phyloP scores from a whole-genome alignment of 371 early-diverging fungal species.

The Mucor racemosus region DNA sequence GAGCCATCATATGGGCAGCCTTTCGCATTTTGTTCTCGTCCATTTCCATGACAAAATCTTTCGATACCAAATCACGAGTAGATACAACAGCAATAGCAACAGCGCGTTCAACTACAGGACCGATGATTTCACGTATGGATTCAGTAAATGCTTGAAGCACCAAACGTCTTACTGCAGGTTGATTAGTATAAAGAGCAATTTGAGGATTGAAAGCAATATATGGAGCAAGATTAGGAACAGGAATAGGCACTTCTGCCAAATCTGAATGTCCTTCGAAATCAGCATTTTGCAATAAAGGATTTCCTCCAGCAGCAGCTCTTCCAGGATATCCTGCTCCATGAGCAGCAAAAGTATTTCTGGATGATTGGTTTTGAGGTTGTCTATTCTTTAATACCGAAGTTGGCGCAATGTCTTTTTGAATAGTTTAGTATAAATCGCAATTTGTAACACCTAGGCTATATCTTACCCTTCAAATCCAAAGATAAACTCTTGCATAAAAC shows the following conservation, averaged over 20 bases:
- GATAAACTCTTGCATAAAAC: conserved; percentile 90
- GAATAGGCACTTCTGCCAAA: conserved; percentile 24
- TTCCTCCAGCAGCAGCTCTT: conserved; percentile 10
- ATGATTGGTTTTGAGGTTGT: conserved; percentile 19
- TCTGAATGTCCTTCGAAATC: not conserved
- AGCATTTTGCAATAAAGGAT: conserved; percentile 11
- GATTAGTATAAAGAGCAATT: conserved; percentile 72
- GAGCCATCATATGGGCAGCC: conserved; percentile 93
- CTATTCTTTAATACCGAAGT: conserved; percentile 73
- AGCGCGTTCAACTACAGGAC: conserved; percentile 89
- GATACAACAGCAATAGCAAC: conserved; percentile 90
- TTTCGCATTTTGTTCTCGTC: conserved; percentile 90
- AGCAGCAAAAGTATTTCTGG: not conserved
- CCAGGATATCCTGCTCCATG: conserved; percentile 8
- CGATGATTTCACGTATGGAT: conserved; percentile 86
- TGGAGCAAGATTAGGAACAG: conserved; percentile 66
- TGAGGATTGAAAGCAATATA: conserved; percentile 75
- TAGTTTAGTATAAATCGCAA: not conserved
- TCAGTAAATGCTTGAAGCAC: conserved; percentile 87
- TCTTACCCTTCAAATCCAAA: conserved; percentile 72
- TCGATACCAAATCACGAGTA: conserved; percentile 87
- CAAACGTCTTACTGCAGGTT: conserved; percentile 81
- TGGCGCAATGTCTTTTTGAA: conserved; percentile 64
- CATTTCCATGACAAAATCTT: conserved; percentile 93
- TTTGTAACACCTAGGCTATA: not conserved